Percentiles rank a stretch among this genome's conserved stretches.
phyloP scores from a whole-genome alignment of 176 grass and related monocot species.

The Bromus sterilis region DNA sequence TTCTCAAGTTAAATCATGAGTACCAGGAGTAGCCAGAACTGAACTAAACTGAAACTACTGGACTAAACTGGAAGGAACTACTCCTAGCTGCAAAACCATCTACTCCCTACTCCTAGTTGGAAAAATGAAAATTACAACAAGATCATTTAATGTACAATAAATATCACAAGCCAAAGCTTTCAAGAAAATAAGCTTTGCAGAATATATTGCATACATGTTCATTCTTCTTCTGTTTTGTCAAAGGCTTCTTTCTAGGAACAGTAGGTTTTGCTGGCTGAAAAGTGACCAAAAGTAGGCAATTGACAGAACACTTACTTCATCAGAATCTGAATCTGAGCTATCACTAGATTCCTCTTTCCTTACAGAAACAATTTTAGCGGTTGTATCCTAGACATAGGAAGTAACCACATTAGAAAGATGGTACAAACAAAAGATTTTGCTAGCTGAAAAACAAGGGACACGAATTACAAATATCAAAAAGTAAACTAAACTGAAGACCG shows the following conservation, averaged over 20 bases:
- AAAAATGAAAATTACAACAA: too few relatives aligned
- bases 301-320: constrained; percentile 12
- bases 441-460: neutral
- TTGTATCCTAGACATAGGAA: constrained; percentile 15
- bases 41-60: too few relatives aligned
- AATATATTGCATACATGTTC: constrained; percentile 30
- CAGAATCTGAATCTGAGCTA: constrained; percentile 44
- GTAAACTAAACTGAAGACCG: too few relatives aligned
- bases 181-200: neutral
- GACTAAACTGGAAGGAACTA: too few relatives aligned
- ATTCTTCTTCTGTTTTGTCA: constrained; percentile 11
- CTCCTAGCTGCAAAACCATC: too few relatives aligned
- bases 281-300: neutral
- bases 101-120: too few relatives aligned
- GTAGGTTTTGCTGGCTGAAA: constrained; percentile 30
- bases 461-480: neutral
- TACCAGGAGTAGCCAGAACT: too few relatives aligned
- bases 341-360: constrained; percentile 38
- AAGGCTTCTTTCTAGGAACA: constrained; percentile 11
- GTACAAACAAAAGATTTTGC: neutral
- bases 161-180: neutral
- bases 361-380: constrained; percentile 22
- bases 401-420: neutral
- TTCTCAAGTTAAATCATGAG: too few relatives aligned
- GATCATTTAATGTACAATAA: neutral